Base-by-base conservation (phyloP, 257 asterid species). In the Solanum medicagineum region DNA sequence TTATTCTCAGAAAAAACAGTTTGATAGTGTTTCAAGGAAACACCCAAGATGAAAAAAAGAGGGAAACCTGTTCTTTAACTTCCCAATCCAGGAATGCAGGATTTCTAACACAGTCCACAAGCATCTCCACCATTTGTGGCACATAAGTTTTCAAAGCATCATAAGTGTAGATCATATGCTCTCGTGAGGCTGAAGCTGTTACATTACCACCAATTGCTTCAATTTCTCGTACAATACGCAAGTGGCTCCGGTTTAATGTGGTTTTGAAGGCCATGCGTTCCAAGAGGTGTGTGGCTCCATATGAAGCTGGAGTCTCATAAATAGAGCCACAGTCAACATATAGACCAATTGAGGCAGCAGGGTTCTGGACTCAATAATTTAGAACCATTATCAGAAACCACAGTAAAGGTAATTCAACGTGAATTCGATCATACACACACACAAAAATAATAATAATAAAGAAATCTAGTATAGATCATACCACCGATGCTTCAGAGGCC, bases 41-140 rank as follows among this genome's bases (percentile, higher is more conserved):
- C 15, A 36, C n/a, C 14, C n/a, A 73, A 16, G 68, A 87, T 53
- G 83, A 53, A 14, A 32, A 53, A 36, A 83, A 68, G 57, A 66
- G 62, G 44, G n/a, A 49, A 87, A 96, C 99, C 99, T 96, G 99
- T 75, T 96, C 99, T 32, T 86, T 89, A 85, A 95, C 97, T 92
- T 96, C 99, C 98, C 98, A 96, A 71, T 96, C 99, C 88, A 95
- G 89, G 86, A 95, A 96, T 1, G 94, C 98, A 22, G 98, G 98
- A 88, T 96, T 96, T 87, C 97, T 93, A 86, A 94, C 98, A 79
- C 87, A 84, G 87, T 96, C 99, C 86, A 87, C 81, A 57, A 96
- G 97, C 88, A 96, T 92, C 91, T 96, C 98, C 83, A 96, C 97
- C 99, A 95, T 95, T 83, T 92, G 96, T 47, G 99, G 99, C 77